Base-by-base conservation (phyloP, 352 stramenopile species). In the Phytophthora rubi region DNA sequence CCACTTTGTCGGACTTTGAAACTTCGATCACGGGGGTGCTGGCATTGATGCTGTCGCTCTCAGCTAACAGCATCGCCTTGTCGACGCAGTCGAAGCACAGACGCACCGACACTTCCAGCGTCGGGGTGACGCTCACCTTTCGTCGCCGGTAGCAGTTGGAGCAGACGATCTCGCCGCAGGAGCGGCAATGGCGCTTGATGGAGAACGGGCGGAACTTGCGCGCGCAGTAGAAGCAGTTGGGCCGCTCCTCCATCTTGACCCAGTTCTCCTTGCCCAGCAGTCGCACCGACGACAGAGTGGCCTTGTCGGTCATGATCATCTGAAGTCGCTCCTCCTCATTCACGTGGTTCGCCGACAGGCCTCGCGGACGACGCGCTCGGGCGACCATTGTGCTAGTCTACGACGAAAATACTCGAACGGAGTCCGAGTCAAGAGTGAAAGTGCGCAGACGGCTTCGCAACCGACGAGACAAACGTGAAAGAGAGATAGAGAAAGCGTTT, bases 1-100 rank as follows among this genome's bases (percentile, higher is more conserved):
- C 62, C 8, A 28, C n/a, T 51, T 9, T 51, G 6, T 47, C 57
- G 0, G 48, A 54, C 4, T 59, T 49, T 7, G 44, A 57, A 13
- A 55, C 54, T 18, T 71, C 76, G 26, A 56, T 53, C 28, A 71
- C 61, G 6, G 61, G 49, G 4, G 32, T 39, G 28, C 47, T 65
- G n/a, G n/a, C 49, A 6, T 61, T 56, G 13, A 78, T 33, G 37
- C 30, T 32, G 1, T 73, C 55, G 15, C 37, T 71, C 49, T 79
- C 72, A 49, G 52, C 55, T 4, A 68, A 28, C 6, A 82, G 80
- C 70, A 79, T 85, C 47, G 81, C 79, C 54, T 90, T 90, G 70
- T 92, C 85, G 53, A 95, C 85, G 61, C 88, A 95, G 59, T 92
- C 83, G 8, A 92, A 88, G 71, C 88, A 95, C 12, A 95, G 78